Percentiles rank a stretch among this genome's conserved stretches.
Evolutionary conservation across 257 asterid species (phyloP).

Genomic region (Buddleja alternifolia): DNA sequence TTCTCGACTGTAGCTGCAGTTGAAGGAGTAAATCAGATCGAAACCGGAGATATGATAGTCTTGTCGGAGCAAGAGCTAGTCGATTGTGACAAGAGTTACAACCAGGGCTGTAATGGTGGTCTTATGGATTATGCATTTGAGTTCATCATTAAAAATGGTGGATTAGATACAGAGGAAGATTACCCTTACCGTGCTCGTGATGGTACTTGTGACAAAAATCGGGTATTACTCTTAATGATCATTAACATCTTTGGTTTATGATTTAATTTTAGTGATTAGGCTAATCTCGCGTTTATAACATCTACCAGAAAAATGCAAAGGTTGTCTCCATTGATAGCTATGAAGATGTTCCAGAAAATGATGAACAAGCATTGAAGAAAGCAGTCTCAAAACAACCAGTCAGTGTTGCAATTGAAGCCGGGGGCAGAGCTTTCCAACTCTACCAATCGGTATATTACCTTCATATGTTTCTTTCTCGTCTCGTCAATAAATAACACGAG

Average conservation of each 20-base stretch:
- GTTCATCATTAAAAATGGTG: constrained; percentile 75
- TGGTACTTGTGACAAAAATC: constrained; percentile 55
- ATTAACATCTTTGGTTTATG: not conserved
- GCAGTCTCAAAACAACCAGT: constrained; percentile 80
- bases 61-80: constrained; percentile 91
- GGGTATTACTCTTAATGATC: constrained; percentile 43
- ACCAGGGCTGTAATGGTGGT: constrained; percentile 92
- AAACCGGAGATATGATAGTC: constrained; percentile 55
- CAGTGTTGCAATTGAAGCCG: constrained; percentile 91
- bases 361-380: constrained; percentile 73
- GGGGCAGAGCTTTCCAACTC: constrained; percentile 92
- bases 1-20: constrained; percentile 85
- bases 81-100: constrained; percentile 65
- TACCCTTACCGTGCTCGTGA: constrained; percentile 76
- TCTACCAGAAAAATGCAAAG: constrained; percentile 64
- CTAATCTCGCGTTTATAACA: not conserved
- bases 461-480: not conserved
- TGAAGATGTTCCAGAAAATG: constrained; percentile 78
- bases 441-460: constrained; percentile 73
- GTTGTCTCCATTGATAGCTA: constrained; percentile 76
- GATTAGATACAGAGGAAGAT: constrained; percentile 76
- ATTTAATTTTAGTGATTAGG: not conserved
- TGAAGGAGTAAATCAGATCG: constrained; percentile 85
- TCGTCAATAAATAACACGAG: not conserved
- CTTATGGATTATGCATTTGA: constrained; percentile 83